These are phyloP conservation scores for Rhizoclosmatium sp. DNA, from an alignment of 192 early-diverging fungal genomes.

Conservation along the genomic window DNA sequence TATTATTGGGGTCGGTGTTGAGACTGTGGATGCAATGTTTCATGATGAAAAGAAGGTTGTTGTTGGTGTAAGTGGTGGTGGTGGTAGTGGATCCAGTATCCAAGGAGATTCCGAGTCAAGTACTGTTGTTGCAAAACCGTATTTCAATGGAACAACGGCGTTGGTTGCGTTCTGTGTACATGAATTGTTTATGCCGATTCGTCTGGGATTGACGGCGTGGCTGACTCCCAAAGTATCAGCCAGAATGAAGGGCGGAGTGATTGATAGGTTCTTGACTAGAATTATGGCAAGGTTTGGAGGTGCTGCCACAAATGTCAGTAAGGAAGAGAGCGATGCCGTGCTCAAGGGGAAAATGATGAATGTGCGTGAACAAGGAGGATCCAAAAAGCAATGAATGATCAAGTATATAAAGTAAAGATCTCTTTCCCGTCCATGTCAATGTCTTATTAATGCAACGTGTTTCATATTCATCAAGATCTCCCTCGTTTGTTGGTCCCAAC, in stretches of 20 bases:
- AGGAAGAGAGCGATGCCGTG: background rate
- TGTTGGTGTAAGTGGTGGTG: background rate
- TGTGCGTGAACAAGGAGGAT: background rate
- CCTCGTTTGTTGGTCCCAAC: no score
- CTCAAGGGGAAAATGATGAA: background rate
- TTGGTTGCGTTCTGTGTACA: slow-evolving; percentile 41
- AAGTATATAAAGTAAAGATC: no score
- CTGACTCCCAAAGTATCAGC: slow-evolving; percentile 43
- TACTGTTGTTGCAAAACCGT: background rate
- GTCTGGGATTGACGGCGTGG: slow-evolving; percentile 43
- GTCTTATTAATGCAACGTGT: no score
- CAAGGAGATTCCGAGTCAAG: background rate
- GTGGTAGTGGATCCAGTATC: no score
- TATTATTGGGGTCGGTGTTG: background rate
- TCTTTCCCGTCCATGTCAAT: no score
- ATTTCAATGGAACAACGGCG: slow-evolving; percentile 32
- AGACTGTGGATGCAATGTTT: background rate
- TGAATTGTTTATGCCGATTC: slow-evolving; percentile 46
- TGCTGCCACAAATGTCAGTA: background rate
- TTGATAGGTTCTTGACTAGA: background rate
- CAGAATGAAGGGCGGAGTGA: slow-evolving; percentile 5
- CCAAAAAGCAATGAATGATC: no score
- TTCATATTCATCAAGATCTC: no score
- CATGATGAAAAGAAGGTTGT: background rate
- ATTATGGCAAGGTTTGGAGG: background rate